Evolutionary conservation across 2,329 filamentous ascomycete species (phyloP), one percentile per base, ranked within the genome.

Genomic region (Plectosphaerella sp.): DNA sequence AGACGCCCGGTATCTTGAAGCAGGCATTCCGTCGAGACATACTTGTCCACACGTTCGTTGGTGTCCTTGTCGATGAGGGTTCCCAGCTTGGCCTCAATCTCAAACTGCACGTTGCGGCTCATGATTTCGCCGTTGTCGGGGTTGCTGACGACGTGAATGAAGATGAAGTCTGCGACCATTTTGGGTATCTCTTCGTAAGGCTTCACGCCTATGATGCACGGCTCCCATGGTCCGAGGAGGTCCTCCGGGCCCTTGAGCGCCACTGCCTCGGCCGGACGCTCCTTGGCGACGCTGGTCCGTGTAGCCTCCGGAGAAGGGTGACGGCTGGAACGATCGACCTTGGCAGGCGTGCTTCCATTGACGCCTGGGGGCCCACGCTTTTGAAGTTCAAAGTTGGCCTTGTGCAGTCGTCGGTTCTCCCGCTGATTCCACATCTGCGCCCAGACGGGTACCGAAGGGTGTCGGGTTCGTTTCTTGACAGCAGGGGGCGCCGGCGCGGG

Each of bases 11-110:
- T 79, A 33, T 83, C 79, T 46, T 76, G 75, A 18, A 96, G 69
- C 7, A 95, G 74, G 47, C 83, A 87, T 65, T 94, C 88, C 1
- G 89, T 86, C 20, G 78, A 68, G 5, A 94, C 77, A 6, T 83
- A 82, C 10, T 92, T 70, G 10, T 79, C 73, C 24, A 92, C 73
- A n/a, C 90, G 80, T 46, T 85, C 77, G 52, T 87, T 82, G 7
- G 83, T 88, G 55, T 86, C 81, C 63, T 83, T 84, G 66, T 90
- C 86, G 52, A 93, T 82, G 14, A 97, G 77, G 24, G 84, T 87
- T 16, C 94, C 94, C 47, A 97, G 76, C 68, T 97, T 97, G 10
- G 91, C 94, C 72, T 99, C 94, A 51, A 99, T 89, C 69, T 99
- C 94, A 50, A 97, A 85, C 54, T 90, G 81, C 14, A 91, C 86